Evolutionary conservation across 331 rosid genomes (phyloP).

Genomic region (Erythrophleum ivorense): DNA sequence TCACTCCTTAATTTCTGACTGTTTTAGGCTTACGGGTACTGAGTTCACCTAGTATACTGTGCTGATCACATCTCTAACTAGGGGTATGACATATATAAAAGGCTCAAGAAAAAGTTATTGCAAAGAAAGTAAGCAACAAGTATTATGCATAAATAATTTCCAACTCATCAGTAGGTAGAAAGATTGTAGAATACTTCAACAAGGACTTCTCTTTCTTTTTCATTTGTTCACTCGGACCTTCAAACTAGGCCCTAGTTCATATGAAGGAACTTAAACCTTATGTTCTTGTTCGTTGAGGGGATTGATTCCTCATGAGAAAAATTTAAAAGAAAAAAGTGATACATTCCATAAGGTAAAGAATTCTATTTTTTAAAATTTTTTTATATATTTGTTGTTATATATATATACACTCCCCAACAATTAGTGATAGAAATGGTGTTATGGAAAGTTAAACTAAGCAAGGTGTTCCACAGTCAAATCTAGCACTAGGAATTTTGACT

Average conservation of each 20-base stretch:
- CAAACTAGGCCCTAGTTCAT: conserved; percentile 27
- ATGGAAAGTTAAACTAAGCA: not conserved
- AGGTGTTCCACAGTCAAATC: not conserved
- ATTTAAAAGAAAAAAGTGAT: not conserved
- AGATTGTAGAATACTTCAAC: conserved; percentile 28
- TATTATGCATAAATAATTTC: conserved; percentile 14
- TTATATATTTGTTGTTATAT: not conserved
- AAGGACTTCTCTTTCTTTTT: not conserved
- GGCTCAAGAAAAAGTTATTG: conserved; percentile 12
- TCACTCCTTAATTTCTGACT: no score
- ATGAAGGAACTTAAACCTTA: not conserved
- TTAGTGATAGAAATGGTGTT: not conserved
- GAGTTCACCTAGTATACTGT: no score
- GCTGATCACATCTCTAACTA: no score
- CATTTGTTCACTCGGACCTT: not conserved
- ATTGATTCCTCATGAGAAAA: not conserved
- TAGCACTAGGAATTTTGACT: not conserved
- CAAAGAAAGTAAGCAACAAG: conserved; percentile 17
- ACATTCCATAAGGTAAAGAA: not conserved
- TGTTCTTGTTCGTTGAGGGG: not conserved
- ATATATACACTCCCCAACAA: not conserved
- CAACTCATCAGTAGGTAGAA: conserved; percentile 8
- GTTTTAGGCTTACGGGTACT: no score
- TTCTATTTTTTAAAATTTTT: not conserved
- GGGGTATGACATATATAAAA: not conserved